Evolutionary conservation across 768 basidiomycete species (phyloP), one percentile per base, ranked within the genome.

Genomic region (Dacryopinax spathularia): DNA sequence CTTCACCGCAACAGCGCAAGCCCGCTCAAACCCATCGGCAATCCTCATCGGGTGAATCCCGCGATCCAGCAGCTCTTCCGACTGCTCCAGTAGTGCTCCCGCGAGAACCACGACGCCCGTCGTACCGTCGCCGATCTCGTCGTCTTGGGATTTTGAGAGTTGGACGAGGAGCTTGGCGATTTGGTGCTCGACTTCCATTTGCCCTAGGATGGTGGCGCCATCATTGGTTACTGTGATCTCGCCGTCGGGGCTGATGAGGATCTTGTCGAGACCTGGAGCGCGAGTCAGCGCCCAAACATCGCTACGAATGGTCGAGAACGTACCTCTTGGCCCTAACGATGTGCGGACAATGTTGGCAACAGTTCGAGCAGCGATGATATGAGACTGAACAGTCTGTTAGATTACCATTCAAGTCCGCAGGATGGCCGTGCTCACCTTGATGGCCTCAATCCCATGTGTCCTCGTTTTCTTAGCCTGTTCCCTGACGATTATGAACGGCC

Each of bases 221-320:
- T 99, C 96, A 76, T 99, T 99, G 15, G 96, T 98, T 35, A 98
- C 95, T 33, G 94, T 98, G 71, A 99, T 98, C 70, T 99, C 96
- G 60, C 96, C 96, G 78, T 98, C 96, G 22, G 94, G 87, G 31
- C 90, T 91, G 68, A 93, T 91, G 69, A 93, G 82, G 70, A 93
- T 91, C 82, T 93, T 93, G 79, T 93, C 91, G 60, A 97, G 83
- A 43, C 95, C 92, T 95, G 66, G 13, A 68, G 56, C 35, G 59
- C 65, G 18, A 31, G 29, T 25, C 41, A 36, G 39, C n/a, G 16
- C 13, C 2, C 15, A 15, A 4, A 35, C 29, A 29, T 1, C 6
- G 20, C 5, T 9, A 29, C 6, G 12, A 33, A 41, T 63, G 13
- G 16, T n/a, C 31, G 29, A 56, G 25, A 61, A 71, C 77, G 56